Evolutionary conservation across 306 rosid species (phyloP).

Genomic region (Oemleria cerasiformis): DNA sequence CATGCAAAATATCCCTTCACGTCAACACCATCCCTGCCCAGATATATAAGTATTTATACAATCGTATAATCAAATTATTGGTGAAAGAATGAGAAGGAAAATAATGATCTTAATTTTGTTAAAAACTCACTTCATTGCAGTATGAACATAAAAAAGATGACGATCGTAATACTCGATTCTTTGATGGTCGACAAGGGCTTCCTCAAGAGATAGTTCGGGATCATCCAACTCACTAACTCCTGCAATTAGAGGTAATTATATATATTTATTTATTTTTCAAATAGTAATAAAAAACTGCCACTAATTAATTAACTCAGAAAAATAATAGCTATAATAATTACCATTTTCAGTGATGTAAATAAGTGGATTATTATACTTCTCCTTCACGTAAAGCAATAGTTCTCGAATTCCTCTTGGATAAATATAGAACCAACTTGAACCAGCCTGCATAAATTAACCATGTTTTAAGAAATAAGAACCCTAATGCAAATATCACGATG

Average conservation of each 20-base stretch:
- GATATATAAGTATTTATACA: not conserved
- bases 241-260: constrained; percentile 3
- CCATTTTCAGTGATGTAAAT: constrained; percentile 69
- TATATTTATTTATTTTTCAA: not conserved
- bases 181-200: constrained; percentile 41
- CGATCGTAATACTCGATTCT: constrained; percentile 42
- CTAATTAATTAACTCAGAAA: not conserved
- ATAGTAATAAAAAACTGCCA: not conserved
- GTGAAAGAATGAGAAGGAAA: not conserved
- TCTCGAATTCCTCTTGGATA: constrained; percentile 54
- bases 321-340: constrained; percentile 1
- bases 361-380: constrained; percentile 44
- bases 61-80: not conserved
- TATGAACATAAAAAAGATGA: constrained; percentile 46
- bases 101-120: not conserved
- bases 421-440: constrained; percentile 43
- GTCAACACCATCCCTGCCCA: constrained; percentile 41
- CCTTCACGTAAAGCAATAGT: constrained; percentile 37
- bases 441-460: constrained; percentile 27
- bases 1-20: constrained; percentile 63
- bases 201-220: constrained; percentile 28
- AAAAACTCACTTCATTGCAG: constrained; percentile 45
- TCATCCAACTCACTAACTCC: constrained; percentile 53
- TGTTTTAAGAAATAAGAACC: not conserved
- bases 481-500: not conserved